Evolutionary conservation across 2,329 filamentous ascomycete species (phyloP).

Genomic region (Fusarium chuoi): DNA sequence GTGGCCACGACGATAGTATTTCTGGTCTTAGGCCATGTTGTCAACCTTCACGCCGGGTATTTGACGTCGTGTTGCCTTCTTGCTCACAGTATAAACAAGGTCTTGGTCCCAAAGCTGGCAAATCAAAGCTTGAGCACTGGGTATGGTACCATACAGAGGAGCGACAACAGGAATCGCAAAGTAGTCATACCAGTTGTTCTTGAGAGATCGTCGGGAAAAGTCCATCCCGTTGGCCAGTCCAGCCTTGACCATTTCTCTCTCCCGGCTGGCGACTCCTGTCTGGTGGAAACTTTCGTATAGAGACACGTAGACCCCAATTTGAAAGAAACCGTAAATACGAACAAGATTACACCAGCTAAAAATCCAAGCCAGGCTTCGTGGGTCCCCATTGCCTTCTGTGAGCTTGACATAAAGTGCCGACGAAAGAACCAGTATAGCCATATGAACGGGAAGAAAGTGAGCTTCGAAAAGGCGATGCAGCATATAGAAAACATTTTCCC

Average conservation of each 20-base stretch:
- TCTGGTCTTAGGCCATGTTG: slow-evolving; percentile 54
- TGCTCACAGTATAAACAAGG: slow-evolving; percentile 77
- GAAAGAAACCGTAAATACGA: slow-evolving; percentile 69
- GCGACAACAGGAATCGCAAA: slow-evolving; percentile 73
- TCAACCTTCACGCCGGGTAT: slow-evolving; percentile 56
- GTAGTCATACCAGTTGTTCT: slow-evolving; percentile 70
- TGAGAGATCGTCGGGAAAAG: slow-evolving; percentile 68
- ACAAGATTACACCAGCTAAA: slow-evolving; percentile 69
- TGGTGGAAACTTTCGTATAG: slow-evolving; percentile 76
- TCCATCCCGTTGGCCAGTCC: slow-evolving; percentile 72
- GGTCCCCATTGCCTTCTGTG: slow-evolving; percentile 61
- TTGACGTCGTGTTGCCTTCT: slow-evolving; percentile 69
- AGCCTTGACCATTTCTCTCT: slow-evolving; percentile 73
- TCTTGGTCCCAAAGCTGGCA: slow-evolving; percentile 77
- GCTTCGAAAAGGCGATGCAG: slow-evolving; percentile 78
- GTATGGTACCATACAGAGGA: slow-evolving; percentile 74
- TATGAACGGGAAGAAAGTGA: slow-evolving; percentile 76
- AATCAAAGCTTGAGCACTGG: slow-evolving; percentile 73
- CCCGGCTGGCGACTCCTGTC: slow-evolving; percentile 67
- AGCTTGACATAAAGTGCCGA: slow-evolving; percentile 69
- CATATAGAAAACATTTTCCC: slow-evolving; percentile 66
- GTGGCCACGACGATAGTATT: background rate
- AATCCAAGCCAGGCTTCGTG: slow-evolving; percentile 66
- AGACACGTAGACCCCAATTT: slow-evolving; percentile 71
- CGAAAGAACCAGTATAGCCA: slow-evolving; percentile 70